Evolutionary conservation across 129 eudicot genomes (phyloP).

Genomic region (Flaveria linearis): DNA sequence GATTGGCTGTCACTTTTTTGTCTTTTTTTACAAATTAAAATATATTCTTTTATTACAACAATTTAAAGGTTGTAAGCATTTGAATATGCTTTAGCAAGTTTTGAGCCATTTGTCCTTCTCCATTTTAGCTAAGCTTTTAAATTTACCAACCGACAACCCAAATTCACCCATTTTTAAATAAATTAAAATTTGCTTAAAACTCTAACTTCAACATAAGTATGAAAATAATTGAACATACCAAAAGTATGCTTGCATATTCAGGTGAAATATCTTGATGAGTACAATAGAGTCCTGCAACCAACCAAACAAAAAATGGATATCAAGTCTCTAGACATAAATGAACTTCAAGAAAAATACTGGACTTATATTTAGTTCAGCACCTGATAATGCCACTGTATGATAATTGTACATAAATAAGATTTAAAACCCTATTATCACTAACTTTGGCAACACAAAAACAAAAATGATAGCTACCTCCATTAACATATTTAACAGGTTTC

Average conservation of each 20-base stretch:
- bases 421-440: conserved; percentile 1
- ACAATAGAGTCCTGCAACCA: too few relatives aligned
- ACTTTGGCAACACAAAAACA: not conserved
- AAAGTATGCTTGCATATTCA: too few relatives aligned
- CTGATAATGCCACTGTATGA: conserved; percentile 73
- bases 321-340: too few relatives aligned
- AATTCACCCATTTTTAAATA: not conserved
- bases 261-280: too few relatives aligned
- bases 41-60: too few relatives aligned
- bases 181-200: not conserved
- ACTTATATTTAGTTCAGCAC: conserved; percentile 30
- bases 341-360: not conserved
- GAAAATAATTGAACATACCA: too few relatives aligned
- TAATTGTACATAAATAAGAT: conserved; percentile 16
- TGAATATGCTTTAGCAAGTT: too few relatives aligned
- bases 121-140: not conserved
- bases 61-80: too few relatives aligned
- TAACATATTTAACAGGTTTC: conserved; percentile 62
- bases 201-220: not conserved
- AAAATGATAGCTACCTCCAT: conserved; percentile 69
- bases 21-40: too few relatives aligned
- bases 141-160: not conserved
- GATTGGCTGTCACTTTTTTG: too few relatives aligned
- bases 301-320: too few relatives aligned
- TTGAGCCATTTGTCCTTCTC: conserved; percentile 2